Percentiles rank a stretch among this genome's conserved stretches.
phyloP scores from a whole-genome alignment of 495 filamentous ascomycete species.

The Penicillium robsamsonii region DNA sequence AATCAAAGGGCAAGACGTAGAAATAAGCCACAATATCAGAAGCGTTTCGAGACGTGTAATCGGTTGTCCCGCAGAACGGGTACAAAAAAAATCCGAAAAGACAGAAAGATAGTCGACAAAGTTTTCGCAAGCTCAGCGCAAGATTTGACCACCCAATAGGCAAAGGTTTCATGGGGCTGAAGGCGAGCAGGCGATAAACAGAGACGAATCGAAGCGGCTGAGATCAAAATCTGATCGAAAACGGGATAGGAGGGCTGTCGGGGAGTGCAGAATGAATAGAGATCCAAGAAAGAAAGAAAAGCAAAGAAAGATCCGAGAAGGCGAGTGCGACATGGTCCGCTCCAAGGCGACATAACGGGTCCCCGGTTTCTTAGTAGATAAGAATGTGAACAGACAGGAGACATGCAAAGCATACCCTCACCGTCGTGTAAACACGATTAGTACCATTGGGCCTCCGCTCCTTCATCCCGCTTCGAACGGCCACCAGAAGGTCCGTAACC shows the following conservation, averaged over 20 bases:
- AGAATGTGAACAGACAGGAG: conserved; percentile 30
- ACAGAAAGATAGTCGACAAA: conserved; percentile 16
- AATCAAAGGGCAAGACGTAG: conserved; percentile 33
- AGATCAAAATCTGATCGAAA: conserved; percentile 40
- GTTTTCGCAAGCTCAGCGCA: conserved; percentile 15
- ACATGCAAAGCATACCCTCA: conserved; percentile 18
- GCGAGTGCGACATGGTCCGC: conserved; percentile 36
- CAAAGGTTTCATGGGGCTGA: conserved; percentile 6
- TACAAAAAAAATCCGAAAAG: conserved; percentile 20
- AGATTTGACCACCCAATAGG: conserved; percentile 6
- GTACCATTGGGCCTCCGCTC: conserved; percentile 60
- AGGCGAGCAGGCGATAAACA: conserved; percentile 20
- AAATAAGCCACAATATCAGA: conserved; percentile 40
- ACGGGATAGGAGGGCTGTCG: conserved; percentile 37
- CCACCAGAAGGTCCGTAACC: conserved; percentile 65
- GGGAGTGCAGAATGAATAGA: conserved; percentile 40
- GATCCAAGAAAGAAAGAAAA: conserved; percentile 35
- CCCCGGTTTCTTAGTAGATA: conserved; percentile 33
- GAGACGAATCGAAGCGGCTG: conserved; percentile 37
- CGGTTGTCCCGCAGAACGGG: conserved; percentile 24
- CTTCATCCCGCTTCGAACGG: conserved; percentile 74
- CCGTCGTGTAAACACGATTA: conserved; percentile 46
- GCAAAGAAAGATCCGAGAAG: conserved; percentile 42
- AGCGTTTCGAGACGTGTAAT: conserved; percentile 33
- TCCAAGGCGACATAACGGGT: conserved; percentile 30